These are phyloP conservation scores for Tausonia pullulans DNA, from an alignment of 1,284 basidiomycete genomes.

Conservation along the genomic window DNA sequence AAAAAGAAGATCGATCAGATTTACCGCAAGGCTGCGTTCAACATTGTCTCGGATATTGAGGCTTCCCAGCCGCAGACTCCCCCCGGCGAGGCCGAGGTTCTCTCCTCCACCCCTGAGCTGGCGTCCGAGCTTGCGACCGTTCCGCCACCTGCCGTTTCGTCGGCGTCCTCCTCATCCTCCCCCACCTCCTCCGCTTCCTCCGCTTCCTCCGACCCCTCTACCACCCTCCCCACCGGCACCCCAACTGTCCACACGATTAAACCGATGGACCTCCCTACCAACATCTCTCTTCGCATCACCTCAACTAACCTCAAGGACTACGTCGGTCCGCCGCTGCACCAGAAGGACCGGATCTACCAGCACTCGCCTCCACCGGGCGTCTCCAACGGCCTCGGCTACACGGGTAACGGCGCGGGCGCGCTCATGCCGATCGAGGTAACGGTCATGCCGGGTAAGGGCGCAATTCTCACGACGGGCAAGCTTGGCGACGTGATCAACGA, in stretches of 20 bases:
- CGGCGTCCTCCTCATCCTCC: background rate
- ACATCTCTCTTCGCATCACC: constrained; percentile 69
- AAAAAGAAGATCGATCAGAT: constrained; percentile 98
- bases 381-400: constrained; percentile 84
- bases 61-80: constrained; percentile 59
- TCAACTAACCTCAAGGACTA: constrained; percentile 85
- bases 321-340: constrained; percentile 89
- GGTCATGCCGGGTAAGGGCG: constrained; percentile 83
- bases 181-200: background rate
- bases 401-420: constrained; percentile 90
- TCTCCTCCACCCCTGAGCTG: constrained; percentile 28
- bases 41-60: constrained; percentile 82
- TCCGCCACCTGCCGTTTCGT: constrained; percentile 4
- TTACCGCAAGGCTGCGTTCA: constrained; percentile 91
- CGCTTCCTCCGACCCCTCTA: background rate
- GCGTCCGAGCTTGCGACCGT: constrained; percentile 16
- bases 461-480: constrained; percentile 85
- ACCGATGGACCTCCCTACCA: constrained; percentile 69
- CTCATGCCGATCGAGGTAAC: constrained; percentile 96
- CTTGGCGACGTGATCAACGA: constrained; percentile 96
- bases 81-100: constrained; percentile 17
- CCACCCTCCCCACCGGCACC: constrained; percentile 30
- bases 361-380: constrained; percentile 78
- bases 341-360: constrained; percentile 86
- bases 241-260: constrained; percentile 62